phyloP scores from a whole-genome alignment of 805 yeast species.

The Isabelozyma rhagii region DNA sequence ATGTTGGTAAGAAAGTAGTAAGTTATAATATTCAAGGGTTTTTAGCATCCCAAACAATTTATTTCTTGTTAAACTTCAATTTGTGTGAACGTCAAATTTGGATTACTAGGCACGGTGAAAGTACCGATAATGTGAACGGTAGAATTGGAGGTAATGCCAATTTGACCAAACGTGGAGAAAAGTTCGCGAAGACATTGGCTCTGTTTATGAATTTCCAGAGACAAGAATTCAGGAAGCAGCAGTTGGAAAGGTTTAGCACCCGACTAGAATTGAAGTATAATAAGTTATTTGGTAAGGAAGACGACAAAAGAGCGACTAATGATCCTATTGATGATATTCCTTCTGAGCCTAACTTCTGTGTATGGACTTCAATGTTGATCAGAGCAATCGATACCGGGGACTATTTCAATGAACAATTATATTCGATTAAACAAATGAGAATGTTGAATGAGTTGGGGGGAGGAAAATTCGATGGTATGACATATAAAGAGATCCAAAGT shows the following conservation, averaged over 20 bases:
- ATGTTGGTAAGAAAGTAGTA: slow-evolving; percentile 91
- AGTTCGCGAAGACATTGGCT: slow-evolving; percentile 69
- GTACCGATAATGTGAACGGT: slow-evolving; percentile 79
- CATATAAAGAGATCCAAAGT: slow-evolving; percentile 79
- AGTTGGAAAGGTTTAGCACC: slow-evolving; percentile 51
- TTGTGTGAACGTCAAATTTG: slow-evolving; percentile 86
- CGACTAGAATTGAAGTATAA: slow-evolving; percentile 43
- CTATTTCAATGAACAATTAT: slow-evolving; percentile 68
- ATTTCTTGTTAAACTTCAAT: slow-evolving; percentile 85
- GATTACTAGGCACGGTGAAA: slow-evolving; percentile 94
- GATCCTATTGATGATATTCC: slow-evolving; percentile 28
- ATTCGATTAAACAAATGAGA: slow-evolving; percentile 81
- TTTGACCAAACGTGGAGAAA: slow-evolving; percentile 74
- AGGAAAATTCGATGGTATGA: slow-evolving; percentile 89
- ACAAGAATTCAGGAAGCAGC: slow-evolving; percentile 60
- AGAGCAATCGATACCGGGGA: slow-evolving; percentile 78
- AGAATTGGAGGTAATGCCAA: slow-evolving; percentile 89
- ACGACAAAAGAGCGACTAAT: slow-evolving; percentile 10
- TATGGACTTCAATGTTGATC: slow-evolving; percentile 87
- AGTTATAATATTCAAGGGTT: slow-evolving; percentile 86
- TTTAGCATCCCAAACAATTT: slow-evolving; percentile 88
- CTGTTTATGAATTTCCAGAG: slow-evolving; percentile 72
- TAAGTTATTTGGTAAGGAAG: slow-evolving; percentile 11
- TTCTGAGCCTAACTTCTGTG: slow-evolving; percentile 74
- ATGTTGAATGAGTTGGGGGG: slow-evolving; percentile 94